These are phyloP conservation scores for Stagonosporopsis chrysanthemi DNA, from an alignment of 2,329 filamentous ascomycete species.

Conservation along the genomic window DNA sequence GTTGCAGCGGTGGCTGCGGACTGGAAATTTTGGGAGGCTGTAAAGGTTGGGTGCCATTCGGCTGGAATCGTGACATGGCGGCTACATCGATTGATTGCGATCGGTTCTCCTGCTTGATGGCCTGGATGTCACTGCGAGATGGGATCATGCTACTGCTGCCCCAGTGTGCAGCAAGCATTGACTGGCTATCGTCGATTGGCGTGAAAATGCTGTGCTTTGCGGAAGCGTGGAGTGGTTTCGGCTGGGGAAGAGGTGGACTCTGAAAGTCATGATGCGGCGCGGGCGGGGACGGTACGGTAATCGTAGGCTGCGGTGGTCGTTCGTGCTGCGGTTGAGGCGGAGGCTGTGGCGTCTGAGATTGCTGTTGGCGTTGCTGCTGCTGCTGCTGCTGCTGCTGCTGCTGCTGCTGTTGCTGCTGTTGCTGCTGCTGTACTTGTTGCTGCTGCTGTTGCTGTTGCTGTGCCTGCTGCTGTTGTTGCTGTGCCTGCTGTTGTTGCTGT, in stretches of 20 bases:
- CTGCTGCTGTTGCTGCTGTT: conserved; percentile 50
- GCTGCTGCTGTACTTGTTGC: background rate
- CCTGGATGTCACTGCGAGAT: conserved; percentile 52
- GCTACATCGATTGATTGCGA: conserved; percentile 72
- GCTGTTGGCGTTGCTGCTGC: conserved; percentile 74
- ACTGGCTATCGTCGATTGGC: conserved; percentile 91
- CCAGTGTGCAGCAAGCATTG: conserved; percentile 83
- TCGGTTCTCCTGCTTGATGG: conserved; percentile 58
- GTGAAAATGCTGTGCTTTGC: conserved; percentile 96
- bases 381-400: conserved; percentile 71
- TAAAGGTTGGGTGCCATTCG: conserved; percentile 58
- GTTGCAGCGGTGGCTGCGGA: conserved; percentile 47
- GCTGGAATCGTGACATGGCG: conserved; percentile 55
- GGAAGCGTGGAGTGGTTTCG: conserved; percentile 67
- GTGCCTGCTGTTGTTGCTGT: conserved; percentile 51
- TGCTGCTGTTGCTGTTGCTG: conserved; percentile 56
- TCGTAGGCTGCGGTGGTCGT: conserved; percentile 56
- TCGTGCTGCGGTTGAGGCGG: conserved; percentile 66
- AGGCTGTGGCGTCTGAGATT: conserved; percentile 75
- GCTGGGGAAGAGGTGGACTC: conserved; percentile 65
- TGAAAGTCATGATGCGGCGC: conserved; percentile 62
- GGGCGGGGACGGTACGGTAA: conserved; percentile 55
- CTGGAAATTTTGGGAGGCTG: conserved; percentile 53
- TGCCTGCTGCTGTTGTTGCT: conserved; percentile 77
- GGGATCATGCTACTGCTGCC: conserved; percentile 61